phyloP scores from a whole-genome alignment of 2,329 filamentous ascomycete species.

The Arachnopeziza araneosa region DNA sequence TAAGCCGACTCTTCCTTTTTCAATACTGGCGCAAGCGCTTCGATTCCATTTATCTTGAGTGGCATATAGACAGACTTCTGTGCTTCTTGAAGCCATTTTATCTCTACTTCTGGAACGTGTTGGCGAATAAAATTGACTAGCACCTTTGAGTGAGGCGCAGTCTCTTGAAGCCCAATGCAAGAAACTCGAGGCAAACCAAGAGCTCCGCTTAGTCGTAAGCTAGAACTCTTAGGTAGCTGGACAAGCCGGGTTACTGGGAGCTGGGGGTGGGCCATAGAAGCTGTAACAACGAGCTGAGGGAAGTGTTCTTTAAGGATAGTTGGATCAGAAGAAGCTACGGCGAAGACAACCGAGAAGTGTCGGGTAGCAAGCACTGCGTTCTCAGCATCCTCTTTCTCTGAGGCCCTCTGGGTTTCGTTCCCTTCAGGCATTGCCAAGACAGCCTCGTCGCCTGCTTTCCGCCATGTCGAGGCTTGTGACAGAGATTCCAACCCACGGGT shows the following conservation, averaged over 20 bases:
- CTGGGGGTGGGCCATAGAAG: conserved; percentile 39
- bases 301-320: conserved; percentile 55
- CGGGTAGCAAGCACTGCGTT: background rate
- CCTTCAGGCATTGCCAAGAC: too few species aligned
- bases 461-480: conserved; percentile 14
- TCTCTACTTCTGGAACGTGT: conserved; percentile 46
- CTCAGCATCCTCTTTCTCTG: background rate
- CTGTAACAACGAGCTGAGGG: conserved; percentile 47
- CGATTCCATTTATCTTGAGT: conserved; percentile 43
- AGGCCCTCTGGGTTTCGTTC: background rate
- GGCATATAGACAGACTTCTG: conserved; percentile 35
- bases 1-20: conserved; percentile 4
- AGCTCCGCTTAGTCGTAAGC: conserved; percentile 49
- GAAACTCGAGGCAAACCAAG: conserved; percentile 60
- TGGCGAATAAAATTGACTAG: conserved; percentile 51
- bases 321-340: conserved; percentile 51
- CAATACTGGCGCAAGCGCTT: conserved; percentile 28
- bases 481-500: conserved; percentile 45
- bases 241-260: conserved; percentile 49
- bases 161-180: conserved; percentile 52
- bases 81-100: conserved; percentile 50
- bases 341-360: conserved; percentile 46
- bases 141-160: conserved; percentile 50
- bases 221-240: conserved; percentile 55
- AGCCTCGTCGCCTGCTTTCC: background rate